Evolutionary conservation across 2,329 filamentous ascomycete genomes (phyloP).

Genomic region (Onygenales sp.): DNA sequence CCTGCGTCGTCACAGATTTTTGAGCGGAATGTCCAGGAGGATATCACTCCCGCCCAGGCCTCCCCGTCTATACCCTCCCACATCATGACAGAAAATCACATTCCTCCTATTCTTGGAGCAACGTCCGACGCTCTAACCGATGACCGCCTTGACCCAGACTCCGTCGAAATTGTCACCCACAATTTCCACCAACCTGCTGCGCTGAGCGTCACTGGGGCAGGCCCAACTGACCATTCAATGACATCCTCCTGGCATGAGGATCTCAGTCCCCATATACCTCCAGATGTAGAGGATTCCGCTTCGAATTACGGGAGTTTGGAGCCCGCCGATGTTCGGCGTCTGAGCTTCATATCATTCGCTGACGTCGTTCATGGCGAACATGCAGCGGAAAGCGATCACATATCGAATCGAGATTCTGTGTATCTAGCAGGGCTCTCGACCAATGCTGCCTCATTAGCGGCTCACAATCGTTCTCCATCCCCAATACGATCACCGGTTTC

Average conservation of each 20-base stretch:
- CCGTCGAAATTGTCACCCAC: constrained; percentile 88
- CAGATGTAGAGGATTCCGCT: constrained; percentile 52
- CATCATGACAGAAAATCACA: constrained; percentile 88
- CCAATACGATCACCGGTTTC: constrained; percentile 39
- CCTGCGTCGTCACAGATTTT: constrained; percentile 74
- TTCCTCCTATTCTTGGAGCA: constrained; percentile 82
- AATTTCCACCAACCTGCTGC: constrained; percentile 71
- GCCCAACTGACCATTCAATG: constrained; percentile 28
- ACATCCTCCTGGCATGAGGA: constrained; percentile 40
- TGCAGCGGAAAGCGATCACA: constrained; percentile 33
- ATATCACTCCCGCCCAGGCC: constrained; percentile 53
- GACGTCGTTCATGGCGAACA: constrained; percentile 75
- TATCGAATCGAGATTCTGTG: constrained; percentile 57
- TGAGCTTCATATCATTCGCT: constrained; percentile 95
- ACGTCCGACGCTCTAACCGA: constrained; percentile 90
- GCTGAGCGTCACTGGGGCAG: constrained; percentile 48
- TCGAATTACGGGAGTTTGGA: constrained; percentile 74
- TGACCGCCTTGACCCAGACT: constrained; percentile 70
- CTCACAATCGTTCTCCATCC: constrained; percentile 40
- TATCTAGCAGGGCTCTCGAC: constrained; percentile 37
- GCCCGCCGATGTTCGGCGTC: constrained; percentile 64
- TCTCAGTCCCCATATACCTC: constrained; percentile 44
- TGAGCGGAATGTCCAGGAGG: constrained; percentile 88
- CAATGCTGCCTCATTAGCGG: constrained; percentile 10
- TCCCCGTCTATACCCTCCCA: constrained; percentile 86